Conservation (phyloP, 2,329 filamentous ascomycete species). For the Fusarium clavum region DNA sequence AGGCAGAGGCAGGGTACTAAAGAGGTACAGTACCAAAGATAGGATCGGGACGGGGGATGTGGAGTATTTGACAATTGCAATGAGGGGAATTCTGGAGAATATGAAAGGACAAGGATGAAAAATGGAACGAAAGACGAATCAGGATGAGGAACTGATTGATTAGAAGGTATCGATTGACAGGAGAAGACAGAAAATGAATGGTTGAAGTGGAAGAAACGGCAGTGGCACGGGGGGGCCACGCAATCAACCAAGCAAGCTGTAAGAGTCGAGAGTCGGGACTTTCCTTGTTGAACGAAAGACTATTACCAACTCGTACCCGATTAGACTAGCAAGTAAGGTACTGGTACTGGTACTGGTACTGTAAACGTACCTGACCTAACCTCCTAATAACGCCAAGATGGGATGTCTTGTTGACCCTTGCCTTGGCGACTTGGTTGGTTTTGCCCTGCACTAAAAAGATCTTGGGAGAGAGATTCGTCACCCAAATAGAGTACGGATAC, state of each 20-base stretch:
- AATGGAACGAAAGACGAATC: conserved; percentile 30
- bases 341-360: not conserved
- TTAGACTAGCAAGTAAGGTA: not conserved
- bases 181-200: conserved; percentile 34
- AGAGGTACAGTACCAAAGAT: conserved; percentile 33
- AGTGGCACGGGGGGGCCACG: conserved; percentile 42
- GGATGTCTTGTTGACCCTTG: conserved; percentile 35
- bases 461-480: not conserved
- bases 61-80: conserved; percentile 39
- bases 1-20: conserved; percentile 5
- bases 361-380: conserved; percentile 1
- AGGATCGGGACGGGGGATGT: conserved; percentile 27
- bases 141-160: conserved; percentile 16
- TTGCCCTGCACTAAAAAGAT: conserved; percentile 4
- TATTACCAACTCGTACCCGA: conserved; percentile 20
- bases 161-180: conserved; percentile 30
- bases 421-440: conserved; percentile 1
- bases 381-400: conserved; percentile 33
- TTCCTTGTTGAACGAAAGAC: conserved; percentile 28
- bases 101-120: conserved; percentile 28
- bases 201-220: conserved; percentile 35
- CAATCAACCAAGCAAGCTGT: conserved; percentile 32
- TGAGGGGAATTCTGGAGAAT: conserved; percentile 34
- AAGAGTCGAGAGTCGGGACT: conserved; percentile 27
- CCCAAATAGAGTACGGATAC: not conserved